Base-by-base conservation (phyloP, 805 yeast genomes). In the Candida sonorensis region DNA sequence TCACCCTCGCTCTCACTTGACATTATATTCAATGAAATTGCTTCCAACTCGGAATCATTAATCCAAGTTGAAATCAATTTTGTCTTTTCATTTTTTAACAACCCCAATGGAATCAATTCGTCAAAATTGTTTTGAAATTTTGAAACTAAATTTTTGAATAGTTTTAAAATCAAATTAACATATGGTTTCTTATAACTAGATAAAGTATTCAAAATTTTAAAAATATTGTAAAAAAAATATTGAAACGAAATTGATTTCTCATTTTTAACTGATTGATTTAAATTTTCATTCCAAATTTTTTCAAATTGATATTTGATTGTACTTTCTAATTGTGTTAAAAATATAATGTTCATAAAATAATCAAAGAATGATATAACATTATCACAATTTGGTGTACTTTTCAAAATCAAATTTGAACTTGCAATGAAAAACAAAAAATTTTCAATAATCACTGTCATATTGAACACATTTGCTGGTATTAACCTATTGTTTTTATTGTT, bases 371-470 rank as follows among this genome's bases (percentile, higher is more conserved):
- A 46, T 15, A 64, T 35, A 7, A 54, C 49, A 12, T 44, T 42
- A 2, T 44, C 39, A 15, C 46, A 37, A 29, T 27, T 50, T 39
- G 15, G 44, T 7, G 45, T 38, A 5, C 46, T 31, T 1, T 67
- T 67, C 9, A 70, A 53, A 4, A 67, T 47, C 2, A 65, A 45
- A 9, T 66, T 59, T 1, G 82, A 61, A 2, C 83, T 77, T 27
- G 82, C 77, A 17, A 76, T 63, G 48, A 84, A 85, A 10, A 76
- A 59, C 29, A 85, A 64, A 23, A 85, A 75, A 23, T 83, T 78
- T 36, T 82, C 95, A 30, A 85, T 56, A 11, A 87, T 69, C 5
- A 82, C 69, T 42, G 88, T 69, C 80, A 88, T 84, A 46, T 87
- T 85, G 56, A 81, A 77, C 11, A 86, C 69, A 47, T 76, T 77